phyloP scores from a whole-genome alignment of 805 yeast species.

The Kazachstania martiniae region DNA sequence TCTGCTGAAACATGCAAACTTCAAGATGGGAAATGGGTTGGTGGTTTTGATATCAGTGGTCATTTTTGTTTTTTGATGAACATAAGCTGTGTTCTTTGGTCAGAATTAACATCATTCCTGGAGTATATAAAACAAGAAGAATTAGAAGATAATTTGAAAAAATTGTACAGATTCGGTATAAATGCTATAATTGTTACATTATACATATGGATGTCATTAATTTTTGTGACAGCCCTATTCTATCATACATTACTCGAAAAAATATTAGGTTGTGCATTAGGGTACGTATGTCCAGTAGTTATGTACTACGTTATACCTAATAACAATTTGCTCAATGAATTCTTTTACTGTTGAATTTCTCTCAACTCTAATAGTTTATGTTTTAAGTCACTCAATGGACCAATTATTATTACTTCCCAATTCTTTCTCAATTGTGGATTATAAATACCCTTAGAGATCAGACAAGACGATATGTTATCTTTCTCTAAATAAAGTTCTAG shows the following conservation, averaged over 20 bases:
- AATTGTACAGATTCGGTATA: constrained; percentile 5
- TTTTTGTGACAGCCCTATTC: constrained; percentile 67
- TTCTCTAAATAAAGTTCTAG: constrained; percentile 11
- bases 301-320: constrained; percentile 32
- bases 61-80: constrained; percentile 39
- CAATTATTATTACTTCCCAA: constrained; percentile 13
- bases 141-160: constrained; percentile 1
- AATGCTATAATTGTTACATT: constrained; percentile 9
- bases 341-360: not conserved
- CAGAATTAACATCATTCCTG: constrained; percentile 20
- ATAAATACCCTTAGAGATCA: constrained; percentile 4
- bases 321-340: constrained; percentile 2
- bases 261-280: constrained; percentile 54
- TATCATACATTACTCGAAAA: constrained; percentile 78
- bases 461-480: constrained; percentile 13
- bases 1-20: constrained; percentile 27
- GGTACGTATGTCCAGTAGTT: constrained; percentile 39
- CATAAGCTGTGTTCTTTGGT: constrained; percentile 33
- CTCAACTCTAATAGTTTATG: constrained; percentile 9
- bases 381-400: constrained; percentile 14
- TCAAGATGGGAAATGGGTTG: constrained; percentile 32
- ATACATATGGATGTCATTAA: constrained; percentile 42
- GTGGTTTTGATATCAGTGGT: constrained; percentile 45
- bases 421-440: constrained; percentile 4
- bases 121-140: constrained; percentile 6